A percentile compares a stretch with the other conserved stretches of the same genome.
Conservation (phyloP, 2,329 filamentous ascomycete species). For the Arthrobotrys megalospora region DNA sequence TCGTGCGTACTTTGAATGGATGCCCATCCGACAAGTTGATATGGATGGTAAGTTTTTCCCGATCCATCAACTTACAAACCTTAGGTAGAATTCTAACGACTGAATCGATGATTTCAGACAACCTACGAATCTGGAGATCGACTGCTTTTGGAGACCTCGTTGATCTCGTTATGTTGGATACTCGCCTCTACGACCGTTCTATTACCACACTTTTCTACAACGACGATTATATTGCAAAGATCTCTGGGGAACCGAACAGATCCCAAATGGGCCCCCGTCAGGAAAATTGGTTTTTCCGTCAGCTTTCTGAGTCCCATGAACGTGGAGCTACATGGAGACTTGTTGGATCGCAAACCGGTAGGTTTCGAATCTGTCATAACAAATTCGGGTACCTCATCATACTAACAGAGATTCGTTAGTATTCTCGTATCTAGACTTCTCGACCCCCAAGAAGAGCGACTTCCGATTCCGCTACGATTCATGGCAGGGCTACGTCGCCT, state of each 20-base stretch:
- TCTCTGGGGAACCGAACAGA: constrained; percentile 78
- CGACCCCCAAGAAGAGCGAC: constrained; percentile 63
- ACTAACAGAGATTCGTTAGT: constrained; percentile 65
- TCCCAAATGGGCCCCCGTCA: constrained; percentile 80
- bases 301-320: constrained; percentile 72
- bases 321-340: constrained; percentile 80
- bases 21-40: constrained; percentile 71
- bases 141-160: constrained; percentile 78
- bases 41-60: constrained; percentile 32
- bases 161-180: constrained; percentile 79
- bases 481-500: constrained; percentile 78
- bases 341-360: constrained; percentile 77
- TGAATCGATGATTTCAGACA: constrained; percentile 74
- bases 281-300: constrained; percentile 81
- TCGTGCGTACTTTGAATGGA: constrained; percentile 79
- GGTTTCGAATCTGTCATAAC: not conserved
- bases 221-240: constrained; percentile 74
- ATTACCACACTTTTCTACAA: constrained; percentile 76
- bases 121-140: constrained; percentile 77
- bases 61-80: constrained; percentile 38
- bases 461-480: constrained; percentile 72
- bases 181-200: constrained; percentile 77
- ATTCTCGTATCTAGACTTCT: constrained; percentile 73
- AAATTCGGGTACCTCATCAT: not conserved
- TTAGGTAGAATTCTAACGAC: constrained; percentile 68